Evolutionary conservation across 140 eudicot species (phyloP).

Genomic region (Oenanthe javanica): DNA sequence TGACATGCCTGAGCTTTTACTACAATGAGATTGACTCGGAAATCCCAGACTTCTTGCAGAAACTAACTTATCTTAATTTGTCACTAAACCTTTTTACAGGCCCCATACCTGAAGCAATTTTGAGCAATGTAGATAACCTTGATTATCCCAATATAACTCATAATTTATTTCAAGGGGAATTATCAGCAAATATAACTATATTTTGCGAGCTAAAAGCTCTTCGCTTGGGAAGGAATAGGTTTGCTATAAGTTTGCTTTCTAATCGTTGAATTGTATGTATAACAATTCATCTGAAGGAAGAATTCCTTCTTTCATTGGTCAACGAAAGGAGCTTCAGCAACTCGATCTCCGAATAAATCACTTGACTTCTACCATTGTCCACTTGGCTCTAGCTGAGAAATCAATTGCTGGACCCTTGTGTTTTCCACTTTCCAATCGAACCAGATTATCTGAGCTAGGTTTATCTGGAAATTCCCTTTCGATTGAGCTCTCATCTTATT

Average conservation of each 20-base stretch:
- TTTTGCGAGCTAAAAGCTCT: constrained; percentile 40
- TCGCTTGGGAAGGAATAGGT: constrained; percentile 29
- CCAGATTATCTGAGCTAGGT: constrained; percentile 29
- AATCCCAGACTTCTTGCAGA: constrained; percentile 48
- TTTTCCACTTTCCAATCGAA: constrained; percentile 41
- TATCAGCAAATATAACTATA: constrained; percentile 30
- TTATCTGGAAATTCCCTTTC: constrained; percentile 46
- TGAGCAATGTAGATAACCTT: constrained; percentile 38
- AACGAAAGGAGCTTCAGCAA: constrained; percentile 27
- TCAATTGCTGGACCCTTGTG: constrained; percentile 45
- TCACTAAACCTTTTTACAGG: constrained; percentile 45
- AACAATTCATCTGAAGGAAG: constrained; percentile 38
- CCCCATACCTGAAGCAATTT: constrained; percentile 46
- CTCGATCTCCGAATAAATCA: constrained; percentile 42
- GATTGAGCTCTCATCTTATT: constrained; percentile 40
- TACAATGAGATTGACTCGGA: constrained; percentile 29
- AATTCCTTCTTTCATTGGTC: constrained; percentile 56
- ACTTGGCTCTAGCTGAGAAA: constrained; percentile 45
- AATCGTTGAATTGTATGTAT: constrained; percentile 24
- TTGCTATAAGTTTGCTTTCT: constrained; percentile 29
- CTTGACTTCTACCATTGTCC: constrained; percentile 39
- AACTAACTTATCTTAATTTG: constrained; percentile 57
- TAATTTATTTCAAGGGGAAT: constrained; percentile 42
- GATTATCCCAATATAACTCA: constrained; percentile 38
- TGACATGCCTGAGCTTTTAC: constrained; percentile 39